These are phyloP conservation scores for Microsporum canis DNA, from an alignment of 2,329 filamentous ascomycete species.

Conservation along the genomic window DNA sequence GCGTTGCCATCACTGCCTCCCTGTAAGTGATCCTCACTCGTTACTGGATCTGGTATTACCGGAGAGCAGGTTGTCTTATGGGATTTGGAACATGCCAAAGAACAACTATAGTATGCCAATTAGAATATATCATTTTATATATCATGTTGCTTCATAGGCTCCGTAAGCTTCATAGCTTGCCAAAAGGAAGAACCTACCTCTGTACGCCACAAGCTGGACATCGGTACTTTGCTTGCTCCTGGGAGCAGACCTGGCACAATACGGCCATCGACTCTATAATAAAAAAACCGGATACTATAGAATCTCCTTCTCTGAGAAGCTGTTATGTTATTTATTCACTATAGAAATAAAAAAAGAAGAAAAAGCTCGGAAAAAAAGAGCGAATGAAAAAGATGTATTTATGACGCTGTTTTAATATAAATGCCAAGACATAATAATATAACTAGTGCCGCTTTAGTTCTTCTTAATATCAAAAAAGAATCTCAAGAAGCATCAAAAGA, in stretches of 20 bases:
- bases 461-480: background rate
- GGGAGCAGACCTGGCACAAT: conserved; percentile 22
- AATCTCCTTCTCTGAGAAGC: background rate
- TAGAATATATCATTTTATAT: background rate
- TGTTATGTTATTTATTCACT: background rate
- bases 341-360: background rate
- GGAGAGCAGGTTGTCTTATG: conserved; percentile 35
- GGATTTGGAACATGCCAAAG: conserved; percentile 34
- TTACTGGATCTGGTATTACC: conserved; percentile 11
- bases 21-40: too few species aligned
- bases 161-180: background rate
- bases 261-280: conserved; percentile 7
- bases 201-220: conserved; percentile 21
- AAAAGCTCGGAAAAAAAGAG: background rate
- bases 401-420: background rate
- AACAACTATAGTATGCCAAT: conserved; percentile 28
- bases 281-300: background rate
- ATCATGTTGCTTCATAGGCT: background rate
- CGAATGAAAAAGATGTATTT: background rate
- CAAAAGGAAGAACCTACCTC: conserved; percentile 16
- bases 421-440: background rate
- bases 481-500: background rate
- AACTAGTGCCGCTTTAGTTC: background rate
- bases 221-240: conserved; percentile 22
- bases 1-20: background rate